Evolutionary conservation across 257 asterid genomes (phyloP).

Genomic region (Vinca minor): DNA sequence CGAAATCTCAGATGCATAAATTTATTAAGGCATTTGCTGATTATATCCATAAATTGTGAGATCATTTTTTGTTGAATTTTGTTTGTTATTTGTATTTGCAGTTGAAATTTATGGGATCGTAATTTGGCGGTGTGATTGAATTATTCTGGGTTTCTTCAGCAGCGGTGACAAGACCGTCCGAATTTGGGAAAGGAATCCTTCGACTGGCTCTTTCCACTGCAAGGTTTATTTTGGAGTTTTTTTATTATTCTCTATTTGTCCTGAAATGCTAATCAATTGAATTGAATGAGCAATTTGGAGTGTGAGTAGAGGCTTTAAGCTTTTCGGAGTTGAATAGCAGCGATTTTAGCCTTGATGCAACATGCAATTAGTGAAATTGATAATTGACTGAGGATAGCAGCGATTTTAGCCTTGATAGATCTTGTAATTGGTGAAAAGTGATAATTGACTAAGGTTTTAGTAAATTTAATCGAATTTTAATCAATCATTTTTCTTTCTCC

Average conservation of each 20-base stretch:
- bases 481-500: background rate
- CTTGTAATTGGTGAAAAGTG: background rate
- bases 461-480: background rate
- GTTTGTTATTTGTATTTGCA: too few relatives aligned
- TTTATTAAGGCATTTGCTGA: too few relatives aligned
- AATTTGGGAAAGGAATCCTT: slow-evolving; percentile 62
- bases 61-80: too few relatives aligned
- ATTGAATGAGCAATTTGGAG: background rate
- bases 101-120: too few relatives aligned
- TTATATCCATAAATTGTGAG: too few relatives aligned
- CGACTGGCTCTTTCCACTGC: slow-evolving; percentile 59
- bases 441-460: background rate
- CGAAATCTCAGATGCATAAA: too few relatives aligned
- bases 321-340: too few relatives aligned
- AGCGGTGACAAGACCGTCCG: slow-evolving; percentile 84
- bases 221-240: slow-evolving; percentile 37
- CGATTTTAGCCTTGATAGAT: background rate
- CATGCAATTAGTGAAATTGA: too few relatives aligned
- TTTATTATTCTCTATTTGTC: slow-evolving; percentile 6
- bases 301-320: background rate
- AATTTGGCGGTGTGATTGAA: too few relatives aligned
- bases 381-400: too few relatives aligned
- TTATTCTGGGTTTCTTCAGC: too few relatives aligned
- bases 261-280: background rate
- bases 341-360: too few relatives aligned